Evolutionary conservation across 2,329 filamentous ascomycete genomes (phyloP), one percentile per base, ranked within the genome.

Genomic region (Sarocladium strictum): DNA sequence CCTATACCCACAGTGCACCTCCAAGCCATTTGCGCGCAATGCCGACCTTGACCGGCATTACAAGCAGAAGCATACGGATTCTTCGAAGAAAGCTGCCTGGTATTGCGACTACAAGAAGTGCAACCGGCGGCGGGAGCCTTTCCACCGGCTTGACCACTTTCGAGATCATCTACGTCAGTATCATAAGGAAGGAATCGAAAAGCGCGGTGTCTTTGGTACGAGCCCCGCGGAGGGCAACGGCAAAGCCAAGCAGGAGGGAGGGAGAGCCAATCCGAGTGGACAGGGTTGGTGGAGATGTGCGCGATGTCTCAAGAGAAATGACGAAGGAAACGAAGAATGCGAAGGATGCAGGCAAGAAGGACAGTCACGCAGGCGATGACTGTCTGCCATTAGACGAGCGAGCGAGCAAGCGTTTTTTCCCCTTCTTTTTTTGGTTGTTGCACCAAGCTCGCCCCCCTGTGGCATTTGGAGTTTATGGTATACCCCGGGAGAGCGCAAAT

Each of bases 41-140:
- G 79, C 80, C 11, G 80, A 84, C 64, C 74, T 81, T 10, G 70
- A 78, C 51, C 73, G 80, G 15, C 80, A 83, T 64, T 72, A 73
- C 61, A 68, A 69, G 53, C 76, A 78, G 60, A 70, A 73, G 15
- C 80, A 84, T 62, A 64, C 66, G 12, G 67, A 69, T 0, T 67
- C 69, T 2, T 65, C 66, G 17, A 61, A 71, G 49, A 77, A 76
- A 58, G 67, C 71, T 12, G 64, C 69, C 17, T 79, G 70, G 60
- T 65, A 63, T 19, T 84, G 80, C 65, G 79, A 83, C 69, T 81
- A 81, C 60, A 64, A 67, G 17, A 69, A 64, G 53, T 83, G 80
- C 62, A 57, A 64, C 23, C 74, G 80, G 7, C 67, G 65, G 26
- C 62, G 63, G 5, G 66, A 72, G 2, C 74, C 78, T 2, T 83